These are phyloP conservation scores for Mycosphaerelloides madeirae DNA, from an alignment of 2,329 filamentous ascomycete genomes.

Conservation along the genomic window DNA sequence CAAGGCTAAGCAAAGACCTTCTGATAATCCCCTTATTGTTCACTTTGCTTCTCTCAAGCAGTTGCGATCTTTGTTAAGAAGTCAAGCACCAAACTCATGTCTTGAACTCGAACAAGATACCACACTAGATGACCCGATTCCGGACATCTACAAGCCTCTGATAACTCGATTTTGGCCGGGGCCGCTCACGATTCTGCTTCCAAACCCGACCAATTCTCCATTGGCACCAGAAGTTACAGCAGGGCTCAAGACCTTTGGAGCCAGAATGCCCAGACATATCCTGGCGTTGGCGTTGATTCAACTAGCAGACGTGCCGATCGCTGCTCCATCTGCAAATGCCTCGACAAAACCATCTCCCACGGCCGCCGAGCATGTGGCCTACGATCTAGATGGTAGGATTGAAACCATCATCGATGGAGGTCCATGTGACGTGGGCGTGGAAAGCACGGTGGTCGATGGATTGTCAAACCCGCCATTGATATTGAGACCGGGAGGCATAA, in stretches of 20 bases:
- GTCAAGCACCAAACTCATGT: slow-evolving; percentile 18
- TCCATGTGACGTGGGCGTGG: slow-evolving; percentile 79
- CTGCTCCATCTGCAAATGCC: slow-evolving; percentile 89
- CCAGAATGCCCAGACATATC: slow-evolving; percentile 77
- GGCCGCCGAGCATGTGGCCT: slow-evolving; percentile 78
- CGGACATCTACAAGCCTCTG: slow-evolving; percentile 69
- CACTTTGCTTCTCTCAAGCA: slow-evolving; percentile 80
- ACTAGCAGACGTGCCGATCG: slow-evolving; percentile 70
- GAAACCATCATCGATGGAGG: slow-evolving; percentile 87
- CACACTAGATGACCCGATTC: slow-evolving; percentile 50
- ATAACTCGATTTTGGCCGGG: slow-evolving; percentile 90
- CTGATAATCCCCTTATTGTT: slow-evolving; percentile 92
- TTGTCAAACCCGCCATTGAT: slow-evolving; percentile 75
- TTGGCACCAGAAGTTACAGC: slow-evolving; percentile 92
- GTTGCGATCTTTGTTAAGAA: slow-evolving; percentile 59
- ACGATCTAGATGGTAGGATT: slow-evolving; percentile 79
- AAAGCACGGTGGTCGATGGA: slow-evolving; percentile 95
- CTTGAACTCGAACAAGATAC: not conserved
- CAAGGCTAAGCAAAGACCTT: slow-evolving; percentile 79
- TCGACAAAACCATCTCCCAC: slow-evolving; percentile 92
- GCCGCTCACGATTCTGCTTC: slow-evolving; percentile 83
- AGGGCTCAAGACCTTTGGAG: slow-evolving; percentile 77
- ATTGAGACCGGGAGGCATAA: slow-evolving; percentile 79
- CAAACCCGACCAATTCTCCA: slow-evolving; percentile 62
- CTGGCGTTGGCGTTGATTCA: slow-evolving; percentile 87